phyloP scores from a whole-genome alignment of 306 rosid species.

The peach (Prunus persica) region DNA sequence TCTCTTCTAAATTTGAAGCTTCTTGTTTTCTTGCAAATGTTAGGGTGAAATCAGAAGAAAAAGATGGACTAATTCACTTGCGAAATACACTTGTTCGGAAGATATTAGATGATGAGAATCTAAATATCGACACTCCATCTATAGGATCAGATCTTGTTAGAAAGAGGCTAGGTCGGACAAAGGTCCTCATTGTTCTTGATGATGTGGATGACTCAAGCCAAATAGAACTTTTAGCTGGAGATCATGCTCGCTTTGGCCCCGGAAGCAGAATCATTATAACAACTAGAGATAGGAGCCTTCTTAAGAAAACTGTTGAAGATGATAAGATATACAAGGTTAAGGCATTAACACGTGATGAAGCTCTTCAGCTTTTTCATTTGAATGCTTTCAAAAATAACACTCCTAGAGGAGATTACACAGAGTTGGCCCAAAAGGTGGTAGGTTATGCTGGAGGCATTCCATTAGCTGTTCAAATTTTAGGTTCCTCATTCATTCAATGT shows the following conservation, averaged over 20 bases:
- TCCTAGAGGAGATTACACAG: neutral
- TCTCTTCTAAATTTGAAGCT: no score
- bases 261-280: neutral
- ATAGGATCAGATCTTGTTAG: neutral
- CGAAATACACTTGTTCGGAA: neutral
- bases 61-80: neutral
- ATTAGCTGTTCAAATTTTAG: neutral
- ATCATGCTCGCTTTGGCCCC: neutral
- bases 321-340: neutral
- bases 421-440: neutral
- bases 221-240: neutral
- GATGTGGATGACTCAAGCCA: constrained; percentile 13
- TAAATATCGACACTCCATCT: neutral
- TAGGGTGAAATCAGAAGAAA: neutral
- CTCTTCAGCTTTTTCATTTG: constrained; percentile 5
- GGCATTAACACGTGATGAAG: constrained; percentile 16
- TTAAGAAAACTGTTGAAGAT: neutral
- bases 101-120: neutral
- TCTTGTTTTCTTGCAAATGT: neutral
- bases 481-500: neutral
- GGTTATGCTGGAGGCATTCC: constrained; percentile 9
- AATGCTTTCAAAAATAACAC: neutral
- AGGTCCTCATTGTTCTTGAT: constrained; percentile 8
- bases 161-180: neutral
- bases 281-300: neutral